Percentiles rank a stretch among this genome's conserved stretches.
These are phyloP conservation scores for Thelephora ganbajun DNA, from an alignment of 768 basidiomycete genomes.

Conservation along the genomic window DNA sequence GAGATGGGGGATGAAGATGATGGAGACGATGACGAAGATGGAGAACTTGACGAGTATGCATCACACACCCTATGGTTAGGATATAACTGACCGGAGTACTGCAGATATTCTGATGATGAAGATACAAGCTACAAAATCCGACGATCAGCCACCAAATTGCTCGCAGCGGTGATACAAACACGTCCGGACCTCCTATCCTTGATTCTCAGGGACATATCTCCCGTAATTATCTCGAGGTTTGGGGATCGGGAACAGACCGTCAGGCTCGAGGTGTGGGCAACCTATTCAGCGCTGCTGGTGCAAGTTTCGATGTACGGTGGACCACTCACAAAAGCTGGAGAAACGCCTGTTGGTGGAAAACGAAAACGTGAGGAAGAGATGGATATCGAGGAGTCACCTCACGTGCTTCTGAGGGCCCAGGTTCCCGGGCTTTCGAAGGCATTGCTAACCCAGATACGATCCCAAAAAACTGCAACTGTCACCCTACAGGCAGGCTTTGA, in stretches of 20 bases:
- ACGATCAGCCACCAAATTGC: conserved; percentile 81
- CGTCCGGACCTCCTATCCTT: conserved; percentile 74
- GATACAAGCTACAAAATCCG: conserved; percentile 98
- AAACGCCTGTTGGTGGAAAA: conserved; percentile 40
- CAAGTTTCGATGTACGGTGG: conserved; percentile 78
- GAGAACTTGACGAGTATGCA: conserved; percentile 62
- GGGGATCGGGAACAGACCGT: conserved; percentile 94
- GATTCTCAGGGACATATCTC: conserved; percentile 77
- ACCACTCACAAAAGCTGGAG: conserved; percentile 34
- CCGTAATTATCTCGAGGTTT: conserved; percentile 81
- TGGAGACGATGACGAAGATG: conserved; percentile 73
- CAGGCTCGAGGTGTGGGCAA: conserved; percentile 80
- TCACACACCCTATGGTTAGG: conserved; percentile 4
- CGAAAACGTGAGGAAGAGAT: conserved; percentile 71
- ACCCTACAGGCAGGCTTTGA: conserved; percentile 81
- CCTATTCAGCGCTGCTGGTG: conserved; percentile 67
- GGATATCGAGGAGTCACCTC: conserved; percentile 60
- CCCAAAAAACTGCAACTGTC: conserved; percentile 58
- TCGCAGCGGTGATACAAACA: conserved; percentile 75
- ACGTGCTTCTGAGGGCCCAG: conserved; percentile 56
- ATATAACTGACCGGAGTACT: neutral
- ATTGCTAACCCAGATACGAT: conserved; percentile 75
- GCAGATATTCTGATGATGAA: conserved; percentile 92
- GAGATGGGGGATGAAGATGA: conserved; percentile 54
- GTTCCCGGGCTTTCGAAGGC: conserved; percentile 70